Evolutionary conservation across 106 monocot genomes (phyloP).

Genomic region (Allium cepa): DNA sequence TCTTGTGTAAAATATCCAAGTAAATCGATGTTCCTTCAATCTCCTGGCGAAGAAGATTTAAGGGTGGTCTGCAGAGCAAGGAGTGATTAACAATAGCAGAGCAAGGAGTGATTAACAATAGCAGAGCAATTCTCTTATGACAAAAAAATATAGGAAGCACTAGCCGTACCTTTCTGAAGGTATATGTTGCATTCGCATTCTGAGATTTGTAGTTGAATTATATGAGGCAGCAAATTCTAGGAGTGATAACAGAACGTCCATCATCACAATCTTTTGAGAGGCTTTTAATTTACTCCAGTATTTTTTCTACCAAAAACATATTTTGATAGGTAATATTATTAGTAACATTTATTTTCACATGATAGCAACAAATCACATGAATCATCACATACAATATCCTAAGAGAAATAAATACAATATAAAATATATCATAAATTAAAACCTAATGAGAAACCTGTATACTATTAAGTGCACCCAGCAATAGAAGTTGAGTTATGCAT

Average conservation of each 20-base stretch:
- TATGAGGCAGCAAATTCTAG: constrained; percentile 91
- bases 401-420: too few species aligned
- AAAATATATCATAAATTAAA: too few species aligned
- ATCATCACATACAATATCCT: not conserved
- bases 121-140: not conserved
- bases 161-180: constrained; percentile 57
- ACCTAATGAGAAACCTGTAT: constrained; percentile 62
- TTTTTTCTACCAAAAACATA: constrained; percentile 36
- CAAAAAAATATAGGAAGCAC: not conserved
- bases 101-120: constrained; percentile 6
- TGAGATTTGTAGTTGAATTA: constrained; percentile 85
- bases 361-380: not conserved
- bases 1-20: constrained; percentile 84
- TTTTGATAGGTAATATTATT: not conserved
- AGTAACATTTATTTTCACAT: not conserved
- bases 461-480: constrained; percentile 73
- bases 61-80: constrained; percentile 62
- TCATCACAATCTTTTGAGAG: constrained; percentile 78
- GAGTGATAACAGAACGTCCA: constrained; percentile 79
- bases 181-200: constrained; percentile 73
- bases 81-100: constrained; percentile 2
- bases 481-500: constrained; percentile 84
- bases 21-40: constrained; percentile 86
- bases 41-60: constrained; percentile 95
- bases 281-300: constrained; percentile 82